Conservation (phyloP, 2,329 filamentous ascomycete species). For the Rhytidhysteron rufulum region DNA sequence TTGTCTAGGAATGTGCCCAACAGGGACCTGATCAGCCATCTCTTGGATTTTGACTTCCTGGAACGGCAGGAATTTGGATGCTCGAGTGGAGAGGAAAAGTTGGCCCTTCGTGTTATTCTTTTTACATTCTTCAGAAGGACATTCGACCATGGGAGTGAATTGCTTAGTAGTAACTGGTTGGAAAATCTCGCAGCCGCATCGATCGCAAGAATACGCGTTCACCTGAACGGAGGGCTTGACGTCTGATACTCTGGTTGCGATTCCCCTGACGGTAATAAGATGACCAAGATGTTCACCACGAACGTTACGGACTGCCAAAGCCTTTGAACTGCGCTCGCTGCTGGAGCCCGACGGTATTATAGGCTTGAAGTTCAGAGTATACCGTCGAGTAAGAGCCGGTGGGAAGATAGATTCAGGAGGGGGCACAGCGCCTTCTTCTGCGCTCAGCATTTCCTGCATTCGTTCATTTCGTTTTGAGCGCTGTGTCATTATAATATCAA, state of each 20-base stretch:
- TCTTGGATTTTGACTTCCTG: conserved; percentile 99
- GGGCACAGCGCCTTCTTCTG: conserved; percentile 54
- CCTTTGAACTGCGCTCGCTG: conserved; percentile 55
- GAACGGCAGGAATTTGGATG: conserved; percentile 95
- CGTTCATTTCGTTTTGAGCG: conserved; percentile 81
- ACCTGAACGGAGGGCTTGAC: conserved; percentile 98
- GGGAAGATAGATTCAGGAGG: conserved; percentile 77
- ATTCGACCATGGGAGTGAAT: conserved; percentile 81
- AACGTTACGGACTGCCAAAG: conserved; percentile 87
- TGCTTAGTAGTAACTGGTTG: conserved; percentile 90
- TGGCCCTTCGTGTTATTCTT: conserved; percentile 90
- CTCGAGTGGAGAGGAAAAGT: conserved; percentile 88
- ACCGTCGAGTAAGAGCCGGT: conserved; percentile 84
- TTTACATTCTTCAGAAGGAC: conserved; percentile 85
- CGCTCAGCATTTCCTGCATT: conserved; percentile 47
- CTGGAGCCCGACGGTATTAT: conserved; percentile 68
- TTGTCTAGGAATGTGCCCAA: conserved; percentile 92
- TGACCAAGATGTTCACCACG: conserved; percentile 88
- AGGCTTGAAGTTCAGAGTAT: conserved; percentile 95
- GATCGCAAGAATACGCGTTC: conserved; percentile 95
- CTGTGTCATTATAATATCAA: conserved; percentile 94
- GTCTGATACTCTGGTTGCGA: conserved; percentile 91
- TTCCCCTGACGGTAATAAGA: conserved; percentile 90
- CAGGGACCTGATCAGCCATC: conserved; percentile 97
- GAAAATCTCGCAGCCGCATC: conserved; percentile 95